These are phyloP conservation scores for Ogataea wickerhamii DNA, from an alignment of 805 yeast species.

Conservation along the genomic window DNA sequence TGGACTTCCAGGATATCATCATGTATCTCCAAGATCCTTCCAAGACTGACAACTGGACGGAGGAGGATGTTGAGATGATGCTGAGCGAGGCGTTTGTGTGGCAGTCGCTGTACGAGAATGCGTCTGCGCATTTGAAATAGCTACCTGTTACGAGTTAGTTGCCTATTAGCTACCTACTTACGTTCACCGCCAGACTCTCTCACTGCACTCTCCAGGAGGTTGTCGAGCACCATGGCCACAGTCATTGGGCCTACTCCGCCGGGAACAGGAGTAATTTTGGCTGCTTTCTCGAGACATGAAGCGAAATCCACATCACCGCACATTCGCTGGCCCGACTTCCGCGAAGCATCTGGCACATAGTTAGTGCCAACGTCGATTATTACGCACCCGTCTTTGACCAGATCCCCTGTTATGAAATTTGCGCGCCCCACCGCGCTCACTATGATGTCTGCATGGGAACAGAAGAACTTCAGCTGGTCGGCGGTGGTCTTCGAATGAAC, in stretches of 20 bases:
- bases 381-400: conserved; percentile 81
- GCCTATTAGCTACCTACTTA: too few species aligned
- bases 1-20: conserved; percentile 94
- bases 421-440: conserved; percentile 92
- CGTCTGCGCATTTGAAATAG: conserved; percentile 73
- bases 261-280: conserved; percentile 90
- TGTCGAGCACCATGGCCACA: conserved; percentile 88
- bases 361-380: conserved; percentile 96
- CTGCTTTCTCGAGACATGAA: conserved; percentile 57
- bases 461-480: conserved; percentile 46
- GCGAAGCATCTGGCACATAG: conserved; percentile 70
- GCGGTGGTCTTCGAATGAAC: conserved; percentile 72
- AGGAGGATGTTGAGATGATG: conserved; percentile 85
- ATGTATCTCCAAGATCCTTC: conserved; percentile 80
- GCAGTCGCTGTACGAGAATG: conserved; percentile 90
- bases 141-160: too few species aligned
- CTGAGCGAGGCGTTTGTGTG: conserved; percentile 95
- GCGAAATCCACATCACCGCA: conserved; percentile 95
- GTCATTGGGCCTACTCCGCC: conserved; percentile 99
- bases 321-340: conserved; percentile 73
- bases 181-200: conserved; percentile 15
- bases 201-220: conserved; percentile 74
- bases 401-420: conserved; percentile 77
- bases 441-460: conserved; percentile 76
- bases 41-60: conserved; percentile 83